These are phyloP conservation scores for Hortaea werneckii DNA, from an alignment of 2,329 filamentous ascomycete genomes.

Conservation along the genomic window DNA sequence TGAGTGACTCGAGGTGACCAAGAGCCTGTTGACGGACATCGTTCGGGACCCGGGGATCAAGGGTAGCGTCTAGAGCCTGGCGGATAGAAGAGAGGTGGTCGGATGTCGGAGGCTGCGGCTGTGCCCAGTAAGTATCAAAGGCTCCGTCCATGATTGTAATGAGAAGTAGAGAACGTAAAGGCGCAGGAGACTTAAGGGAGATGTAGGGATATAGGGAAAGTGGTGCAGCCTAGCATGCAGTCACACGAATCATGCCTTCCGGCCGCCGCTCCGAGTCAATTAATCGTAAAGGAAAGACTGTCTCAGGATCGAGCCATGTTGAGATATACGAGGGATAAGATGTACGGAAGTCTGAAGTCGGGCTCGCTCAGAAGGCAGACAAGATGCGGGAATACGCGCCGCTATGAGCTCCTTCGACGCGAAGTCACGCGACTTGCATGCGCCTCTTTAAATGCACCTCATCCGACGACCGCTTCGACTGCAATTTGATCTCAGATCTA, in stretches of 20 bases:
- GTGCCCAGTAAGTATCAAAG: slow-evolving; percentile 3
- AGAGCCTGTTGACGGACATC: slow-evolving; percentile 73
- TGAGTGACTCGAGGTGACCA: slow-evolving; percentile 74
- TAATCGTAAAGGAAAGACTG: too few relatives aligned
- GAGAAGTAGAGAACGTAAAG: neutral
- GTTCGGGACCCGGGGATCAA: slow-evolving; percentile 72
- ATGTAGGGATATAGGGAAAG: neutral
- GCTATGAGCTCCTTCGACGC: neutral
- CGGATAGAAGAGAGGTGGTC: slow-evolving; percentile 55
- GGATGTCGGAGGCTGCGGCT: neutral
- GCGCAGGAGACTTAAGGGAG: neutral
- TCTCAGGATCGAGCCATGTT: too few relatives aligned
- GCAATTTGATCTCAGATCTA: too few relatives aligned
- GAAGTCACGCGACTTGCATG: neutral
- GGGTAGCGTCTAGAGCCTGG: slow-evolving; percentile 77
- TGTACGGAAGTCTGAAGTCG: too few relatives aligned
- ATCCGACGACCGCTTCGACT: too few relatives aligned
- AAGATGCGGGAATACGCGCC: neutral
- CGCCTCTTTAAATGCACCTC: too few relatives aligned
- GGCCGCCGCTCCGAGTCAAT: too few relatives aligned
- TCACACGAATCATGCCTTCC: too few relatives aligned
- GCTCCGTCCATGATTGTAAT: slow-evolving; percentile 5
- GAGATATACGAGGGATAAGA: too few relatives aligned
- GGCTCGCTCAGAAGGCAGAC: neutral
- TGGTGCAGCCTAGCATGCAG: too few relatives aligned